Evolutionary conservation across 1,284 basidiomycete species (phyloP), one percentile per base, ranked within the genome.

Genomic region (Pseudozyma pruni): DNA sequence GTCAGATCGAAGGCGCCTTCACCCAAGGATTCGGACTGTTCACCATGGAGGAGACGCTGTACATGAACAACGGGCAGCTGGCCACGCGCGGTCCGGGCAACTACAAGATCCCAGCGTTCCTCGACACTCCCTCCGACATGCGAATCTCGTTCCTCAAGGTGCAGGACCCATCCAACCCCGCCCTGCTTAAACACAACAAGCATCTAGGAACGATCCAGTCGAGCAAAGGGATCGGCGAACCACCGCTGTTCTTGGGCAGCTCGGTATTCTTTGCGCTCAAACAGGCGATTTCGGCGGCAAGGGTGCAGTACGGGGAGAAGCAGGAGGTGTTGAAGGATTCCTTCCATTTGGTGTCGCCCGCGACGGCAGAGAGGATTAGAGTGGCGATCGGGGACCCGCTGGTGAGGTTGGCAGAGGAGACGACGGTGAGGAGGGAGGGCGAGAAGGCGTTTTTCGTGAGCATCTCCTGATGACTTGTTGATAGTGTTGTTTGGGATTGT

Each of bases 101-200:
- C 55, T 78, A 79, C 76, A 83, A 83, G 74, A 83, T 83, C 39
- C 83, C 83, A 0, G 79, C 77, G 0, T 82, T 83, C 58, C 54
- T 75, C 25, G 82, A 84, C 52, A 82, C 81, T 10, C 83, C 83
- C 2, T 74, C 74, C 45, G 73, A 79, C 23, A 76, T 83, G 68
- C 67, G 80, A 23, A 74, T 83, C 32, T 74, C 75, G 33, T 80
- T 83, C 48, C 57, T 83, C 25, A 78, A 80, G 34, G 46, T 60
- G 2, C 73, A 74, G 31, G 74, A 78, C 43, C 71, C 73, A 0
- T 22, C n/a, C 19, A 47, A 62, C 16, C 51, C 55, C 1, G n/a
- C 17, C 0, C 27, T 50, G 5, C 31, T 44, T 4, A 59, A 16
- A 29, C 67, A 59, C 41, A 70, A 70, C 38, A 63, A 58, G 41